These are phyloP conservation scores for Craspedostauros australis DNA, from an alignment of 108 stramenopile genomes.

Conservation along the genomic window DNA sequence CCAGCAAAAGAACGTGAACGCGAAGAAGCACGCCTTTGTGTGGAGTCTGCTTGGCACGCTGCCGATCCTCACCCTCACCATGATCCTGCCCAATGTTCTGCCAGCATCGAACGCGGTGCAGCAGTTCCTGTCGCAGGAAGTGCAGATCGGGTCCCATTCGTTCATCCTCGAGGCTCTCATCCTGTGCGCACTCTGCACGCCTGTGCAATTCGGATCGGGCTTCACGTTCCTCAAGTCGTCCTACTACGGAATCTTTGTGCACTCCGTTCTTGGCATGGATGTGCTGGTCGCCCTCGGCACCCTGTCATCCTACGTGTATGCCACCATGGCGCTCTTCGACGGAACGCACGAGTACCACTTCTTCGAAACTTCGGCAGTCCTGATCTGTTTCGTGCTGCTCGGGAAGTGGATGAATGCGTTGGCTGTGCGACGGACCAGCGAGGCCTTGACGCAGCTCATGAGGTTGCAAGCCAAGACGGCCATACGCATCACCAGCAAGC, in stretches of 20 bases:
- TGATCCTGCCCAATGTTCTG: constrained; percentile 32
- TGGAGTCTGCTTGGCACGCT: constrained; percentile 28
- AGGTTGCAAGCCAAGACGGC: constrained; percentile 51
- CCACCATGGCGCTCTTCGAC: constrained; percentile 13
- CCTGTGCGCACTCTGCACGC: constrained; percentile 57
- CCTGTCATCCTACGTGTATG: constrained; percentile 82
- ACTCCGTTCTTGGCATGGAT: constrained; percentile 88
- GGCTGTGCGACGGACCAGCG: constrained; percentile 85
- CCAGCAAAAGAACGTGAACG: constrained; percentile 28
- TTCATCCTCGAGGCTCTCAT: constrained; percentile 31
- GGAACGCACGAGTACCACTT: constrained; percentile 19
- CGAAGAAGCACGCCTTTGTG: constrained; percentile 22
- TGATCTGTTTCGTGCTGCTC: constrained; percentile 93
- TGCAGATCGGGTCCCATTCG: constrained; percentile 9
- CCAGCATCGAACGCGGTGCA: background rate
- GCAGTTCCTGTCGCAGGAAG: constrained; percentile 8
- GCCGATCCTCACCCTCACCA: constrained; percentile 39
- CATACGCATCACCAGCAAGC: constrained; percentile 14
- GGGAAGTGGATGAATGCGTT: constrained; percentile 90
- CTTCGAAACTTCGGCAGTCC: constrained; percentile 95
- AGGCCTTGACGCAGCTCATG: constrained; percentile 84
- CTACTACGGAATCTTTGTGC: constrained; percentile 43
- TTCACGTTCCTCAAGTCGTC: constrained; percentile 77
- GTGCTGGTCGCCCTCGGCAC: constrained; percentile 92
- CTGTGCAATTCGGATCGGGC: constrained; percentile 88